Percentiles rank a stretch among this genome's conserved stretches.
phyloP scores from a whole-genome alignment of 1,139 yeast genomes.

The Scheffersomyces illinoinensis region DNA sequence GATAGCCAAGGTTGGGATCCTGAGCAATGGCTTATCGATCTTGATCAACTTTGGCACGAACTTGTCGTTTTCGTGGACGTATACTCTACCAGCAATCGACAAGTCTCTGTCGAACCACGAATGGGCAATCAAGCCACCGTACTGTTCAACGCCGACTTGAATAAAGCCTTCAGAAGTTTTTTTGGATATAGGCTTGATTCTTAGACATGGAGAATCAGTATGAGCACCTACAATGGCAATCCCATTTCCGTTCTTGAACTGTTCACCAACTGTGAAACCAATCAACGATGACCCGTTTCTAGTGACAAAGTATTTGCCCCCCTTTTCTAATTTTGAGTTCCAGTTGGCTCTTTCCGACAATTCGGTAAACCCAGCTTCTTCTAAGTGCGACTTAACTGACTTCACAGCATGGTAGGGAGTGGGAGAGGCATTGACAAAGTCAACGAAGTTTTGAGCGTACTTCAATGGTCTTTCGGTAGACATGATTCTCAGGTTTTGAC shows the following conservation, averaged over 20 bases:
- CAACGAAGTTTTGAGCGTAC: constrained; percentile 62
- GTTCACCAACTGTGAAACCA: constrained; percentile 79
- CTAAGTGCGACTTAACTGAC: constrained; percentile 54
- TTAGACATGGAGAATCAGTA: constrained; percentile 90
- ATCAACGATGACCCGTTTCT: constrained; percentile 86
- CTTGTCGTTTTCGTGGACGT: constrained; percentile 53
- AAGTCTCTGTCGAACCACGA: constrained; percentile 93
- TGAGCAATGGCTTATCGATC: constrained; percentile 77
- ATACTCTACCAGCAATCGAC: constrained; percentile 89
- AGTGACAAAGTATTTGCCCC: constrained; percentile 75
- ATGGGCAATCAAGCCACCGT: constrained; percentile 95
- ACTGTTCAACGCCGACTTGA: constrained; percentile 91
- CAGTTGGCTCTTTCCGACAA: constrained; percentile 75
- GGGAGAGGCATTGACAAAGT: constrained; percentile 82
- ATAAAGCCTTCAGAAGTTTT: constrained; percentile 72
- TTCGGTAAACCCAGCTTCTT: constrained; percentile 67
- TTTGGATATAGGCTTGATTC: constrained; percentile 88
- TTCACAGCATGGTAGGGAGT: constrained; percentile 94
- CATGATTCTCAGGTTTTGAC: neutral
- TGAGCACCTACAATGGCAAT: constrained; percentile 91
- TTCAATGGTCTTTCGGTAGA: constrained; percentile 16
- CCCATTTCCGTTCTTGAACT: constrained; percentile 80
- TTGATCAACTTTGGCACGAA: constrained; percentile 70
- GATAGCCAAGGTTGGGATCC: constrained; percentile 94
- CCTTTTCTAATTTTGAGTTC: constrained; percentile 55